phyloP scores from a whole-genome alignment of 2,329 filamentous ascomycete genomes.

The Colletotrichum kahawae region DNA sequence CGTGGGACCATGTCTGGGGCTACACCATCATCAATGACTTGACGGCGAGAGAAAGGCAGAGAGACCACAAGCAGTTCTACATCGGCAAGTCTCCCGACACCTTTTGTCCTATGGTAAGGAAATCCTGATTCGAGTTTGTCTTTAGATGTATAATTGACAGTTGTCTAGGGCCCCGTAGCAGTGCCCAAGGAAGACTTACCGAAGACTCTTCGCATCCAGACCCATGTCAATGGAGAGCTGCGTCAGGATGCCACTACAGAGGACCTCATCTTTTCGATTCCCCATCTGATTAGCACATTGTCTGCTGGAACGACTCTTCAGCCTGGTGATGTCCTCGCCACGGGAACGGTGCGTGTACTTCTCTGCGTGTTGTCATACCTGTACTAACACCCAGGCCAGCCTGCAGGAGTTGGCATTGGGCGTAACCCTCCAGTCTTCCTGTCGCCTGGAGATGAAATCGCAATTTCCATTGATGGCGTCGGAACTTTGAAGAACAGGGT shows the following conservation, averaged over 20 bases:
- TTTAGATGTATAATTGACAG: background rate
- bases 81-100: slow-evolving; percentile 62
- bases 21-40: slow-evolving; percentile 62
- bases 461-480: slow-evolving; percentile 44
- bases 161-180: slow-evolving; percentile 51
- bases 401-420: slow-evolving; percentile 53
- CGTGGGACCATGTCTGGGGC: slow-evolving; percentile 58
- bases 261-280: slow-evolving; percentile 51
- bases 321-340: slow-evolving; percentile 50
- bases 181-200: slow-evolving; percentile 51
- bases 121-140: rapidly evolving
- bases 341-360: slow-evolving; percentile 36
- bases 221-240: slow-evolving; percentile 50
- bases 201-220: slow-evolving; percentile 43
- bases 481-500: slow-evolving; percentile 46
- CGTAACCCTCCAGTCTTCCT: slow-evolving; percentile 44
- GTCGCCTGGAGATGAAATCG: slow-evolving; percentile 44
- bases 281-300: slow-evolving; percentile 44
- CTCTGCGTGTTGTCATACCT: background rate
- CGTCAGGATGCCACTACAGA: slow-evolving; percentile 48
- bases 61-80: slow-evolving; percentile 65
- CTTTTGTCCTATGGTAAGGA: slow-evolving; percentile 56
- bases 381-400: slow-evolving; percentile 18
- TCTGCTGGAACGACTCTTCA: slow-evolving; percentile 48
- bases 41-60: slow-evolving; percentile 54